Evolutionary conservation across 768 basidiomycete species (phyloP).

Genomic region (Rossbeevera mucosa): DNA sequence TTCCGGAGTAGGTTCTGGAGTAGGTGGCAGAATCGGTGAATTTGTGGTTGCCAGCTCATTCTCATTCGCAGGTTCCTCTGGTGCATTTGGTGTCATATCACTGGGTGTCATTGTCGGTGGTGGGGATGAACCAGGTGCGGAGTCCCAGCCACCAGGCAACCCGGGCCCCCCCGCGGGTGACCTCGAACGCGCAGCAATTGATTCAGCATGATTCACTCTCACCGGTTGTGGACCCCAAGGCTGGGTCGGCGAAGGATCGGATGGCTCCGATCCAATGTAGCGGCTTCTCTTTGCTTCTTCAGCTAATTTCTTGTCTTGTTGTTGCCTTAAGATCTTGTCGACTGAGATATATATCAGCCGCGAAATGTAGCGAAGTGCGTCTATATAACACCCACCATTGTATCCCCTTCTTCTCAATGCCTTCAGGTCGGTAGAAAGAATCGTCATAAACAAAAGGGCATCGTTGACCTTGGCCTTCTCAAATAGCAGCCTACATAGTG

Average conservation of each 20-base stretch:
- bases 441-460: slow-evolving; percentile 85
- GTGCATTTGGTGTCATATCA: neutral
- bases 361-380: slow-evolving; percentile 2
- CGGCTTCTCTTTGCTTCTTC: slow-evolving; percentile 38
- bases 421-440: slow-evolving; percentile 84
- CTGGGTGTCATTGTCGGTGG: slow-evolving; percentile 1
- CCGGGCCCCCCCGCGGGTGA: slow-evolving; percentile 18
- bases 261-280: slow-evolving; percentile 18
- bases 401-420: slow-evolving; percentile 81
- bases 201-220: slow-evolving; percentile 1
- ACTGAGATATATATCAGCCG: slow-evolving; percentile 42
- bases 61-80: slow-evolving; percentile 9
- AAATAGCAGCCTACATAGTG: slow-evolving; percentile 76
- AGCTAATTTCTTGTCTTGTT: slow-evolving; percentile 59
- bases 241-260: slow-evolving; percentile 8
- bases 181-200: slow-evolving; percentile 10
- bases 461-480: slow-evolving; percentile 80
- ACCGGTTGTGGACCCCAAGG: slow-evolving; percentile 13
- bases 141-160: slow-evolving; percentile 23
- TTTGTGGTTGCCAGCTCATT: slow-evolving; percentile 1
- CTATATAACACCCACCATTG: slow-evolving; percentile 50
- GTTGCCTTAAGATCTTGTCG: slow-evolving; percentile 84
- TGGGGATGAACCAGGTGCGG: slow-evolving; percentile 11
- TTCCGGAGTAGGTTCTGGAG: slow-evolving; percentile 11
- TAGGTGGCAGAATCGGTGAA: neutral